Base-by-base conservation (phyloP, 257 asterid species). In the Oldenlandia corymbosa region DNA sequence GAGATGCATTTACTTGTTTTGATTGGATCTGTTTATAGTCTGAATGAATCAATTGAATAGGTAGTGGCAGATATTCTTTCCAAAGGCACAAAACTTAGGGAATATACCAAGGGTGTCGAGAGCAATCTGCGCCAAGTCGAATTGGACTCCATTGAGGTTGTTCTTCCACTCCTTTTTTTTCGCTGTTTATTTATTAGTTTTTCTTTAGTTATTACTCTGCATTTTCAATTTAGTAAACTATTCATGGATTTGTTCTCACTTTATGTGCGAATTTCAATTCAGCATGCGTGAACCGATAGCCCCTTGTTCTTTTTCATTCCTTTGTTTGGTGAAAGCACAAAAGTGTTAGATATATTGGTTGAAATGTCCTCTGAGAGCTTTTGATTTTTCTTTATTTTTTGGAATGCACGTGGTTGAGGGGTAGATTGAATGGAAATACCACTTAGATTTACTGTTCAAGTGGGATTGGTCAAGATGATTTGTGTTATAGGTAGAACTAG, bases 131-230 rank as follows among this genome's bases (percentile, higher is more conserved):
- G 97, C 76, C 88, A 90, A 71, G 79, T 79, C 50, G 99, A 93
- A 70, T 83, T 90, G 54, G 96, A 93, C 68, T 93, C 97, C 14
- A 90, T 93, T 59, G 95, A 93, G 97, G 99, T 92, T 55, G 73
- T 74, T 71, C n/a, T n/a, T 3, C 4, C 39, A 34, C 39, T 34
- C n/a, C n/a, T n/a, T n/a, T n/a, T n/a, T n/a, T n/a, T n/a, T n/a
- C n/a, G n/a, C n/a, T n/a, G n/a, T n/a, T n/a, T n/a, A n/a, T n/a
- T n/a, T n/a, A n/a, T 34, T 66, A n/a, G 1, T 47, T 20, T 20
- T 43, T 31, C 62, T 34, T 34, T 34, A 3, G 4, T 9, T 3
- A 10, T 57, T 60, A 49, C 49, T 20, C 16, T 14, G 16, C 50
- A 45, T 18, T 4, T 1, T 1, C 1, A 4, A 16, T 55, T 10